These are phyloP conservation scores for Teunomyces barrocoloradensis DNA, from an alignment of 805 yeast genomes.

Conservation along the genomic window DNA sequence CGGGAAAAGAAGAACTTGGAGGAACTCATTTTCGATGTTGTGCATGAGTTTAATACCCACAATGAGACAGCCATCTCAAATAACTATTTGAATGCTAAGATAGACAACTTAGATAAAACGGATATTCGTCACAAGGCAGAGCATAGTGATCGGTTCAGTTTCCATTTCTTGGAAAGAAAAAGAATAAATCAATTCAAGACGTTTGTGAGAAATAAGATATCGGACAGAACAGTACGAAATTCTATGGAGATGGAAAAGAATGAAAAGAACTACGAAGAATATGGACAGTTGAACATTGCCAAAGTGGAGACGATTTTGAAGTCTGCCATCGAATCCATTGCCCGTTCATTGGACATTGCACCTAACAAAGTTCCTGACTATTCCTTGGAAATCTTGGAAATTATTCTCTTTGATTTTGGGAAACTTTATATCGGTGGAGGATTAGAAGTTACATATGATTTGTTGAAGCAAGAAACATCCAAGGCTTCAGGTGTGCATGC, in stretches of 20 bases:
- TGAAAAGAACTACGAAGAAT: slow-evolving; percentile 14
- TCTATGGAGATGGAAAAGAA: slow-evolving; percentile 11
- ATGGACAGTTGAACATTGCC: slow-evolving; percentile 36
- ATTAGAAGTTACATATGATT: slow-evolving; percentile 63
- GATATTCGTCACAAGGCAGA: slow-evolving; percentile 11
- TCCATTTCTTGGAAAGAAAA: slow-evolving; percentile 38
- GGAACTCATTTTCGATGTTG: slow-evolving; percentile 45
- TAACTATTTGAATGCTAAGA: slow-evolving; percentile 32
- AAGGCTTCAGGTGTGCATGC: slow-evolving; percentile 20
- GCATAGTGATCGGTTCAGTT: slow-evolving; percentile 26
- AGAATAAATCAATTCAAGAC: slow-evolving; percentile 52
- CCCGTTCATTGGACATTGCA: slow-evolving; percentile 70
- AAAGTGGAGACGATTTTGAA: slow-evolving; percentile 64
- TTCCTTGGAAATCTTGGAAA: slow-evolving; percentile 64
- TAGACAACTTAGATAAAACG: slow-evolving; percentile 33
- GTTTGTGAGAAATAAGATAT: slow-evolving; percentile 50
- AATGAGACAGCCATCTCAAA: slow-evolving; percentile 37
- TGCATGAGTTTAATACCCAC: slow-evolving; percentile 41
- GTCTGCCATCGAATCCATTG: slow-evolving; percentile 69
- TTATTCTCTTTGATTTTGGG: slow-evolving; percentile 67
- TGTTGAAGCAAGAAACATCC: slow-evolving; percentile 37
- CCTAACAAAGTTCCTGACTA: slow-evolving; percentile 61
- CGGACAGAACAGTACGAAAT: slow-evolving; percentile 38
- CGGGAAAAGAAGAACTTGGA: slow-evolving; percentile 69
- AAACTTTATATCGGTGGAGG: slow-evolving; percentile 72